phyloP scores from a whole-genome alignment of 345 rosid species.

The Syzygium jambos region DNA sequence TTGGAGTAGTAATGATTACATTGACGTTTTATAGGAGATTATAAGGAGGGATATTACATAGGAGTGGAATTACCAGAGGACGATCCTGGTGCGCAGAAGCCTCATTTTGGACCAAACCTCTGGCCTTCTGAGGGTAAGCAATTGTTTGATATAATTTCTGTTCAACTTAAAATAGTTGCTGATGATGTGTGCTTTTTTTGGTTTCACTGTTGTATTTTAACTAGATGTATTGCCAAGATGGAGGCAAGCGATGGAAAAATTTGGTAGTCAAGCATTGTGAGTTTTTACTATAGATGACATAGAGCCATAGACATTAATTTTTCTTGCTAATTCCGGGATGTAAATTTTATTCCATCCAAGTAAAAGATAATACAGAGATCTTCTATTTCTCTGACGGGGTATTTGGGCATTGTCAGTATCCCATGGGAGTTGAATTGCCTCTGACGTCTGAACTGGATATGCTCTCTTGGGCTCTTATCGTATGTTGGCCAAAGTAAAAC shows the following conservation, averaged over 20 bases:
- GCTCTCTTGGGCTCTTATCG: not conserved
- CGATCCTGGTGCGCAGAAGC: constrained; percentile 45
- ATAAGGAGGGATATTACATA: constrained; percentile 78
- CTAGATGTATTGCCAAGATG: constrained; percentile 59
- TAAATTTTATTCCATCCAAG: not conserved
- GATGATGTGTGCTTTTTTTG: not conserved
- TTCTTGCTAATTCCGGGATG: not conserved
- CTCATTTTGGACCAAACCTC: constrained; percentile 70
- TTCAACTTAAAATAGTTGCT: not conserved
- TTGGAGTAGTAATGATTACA: not conserved
- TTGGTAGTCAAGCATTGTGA: constrained; percentile 55
- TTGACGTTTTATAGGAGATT: constrained; percentile 40
- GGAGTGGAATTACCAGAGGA: constrained; percentile 61
- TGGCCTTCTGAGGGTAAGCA: constrained; percentile 52
- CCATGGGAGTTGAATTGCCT: not conserved
- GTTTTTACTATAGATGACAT: constrained; percentile 5
- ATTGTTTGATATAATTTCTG: not conserved
- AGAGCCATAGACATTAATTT: not conserved
- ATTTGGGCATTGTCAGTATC: not conserved
- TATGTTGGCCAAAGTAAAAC: not conserved
- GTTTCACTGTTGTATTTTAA: not conserved
- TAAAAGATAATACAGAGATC: not conserved
- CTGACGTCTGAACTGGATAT: not conserved
- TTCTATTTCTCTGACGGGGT: not conserved
- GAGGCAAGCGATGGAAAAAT: constrained; percentile 76